Evolutionary conservation across 2,329 filamentous ascomycete genomes (phyloP).

Genomic region (Xylaria sp.): DNA sequence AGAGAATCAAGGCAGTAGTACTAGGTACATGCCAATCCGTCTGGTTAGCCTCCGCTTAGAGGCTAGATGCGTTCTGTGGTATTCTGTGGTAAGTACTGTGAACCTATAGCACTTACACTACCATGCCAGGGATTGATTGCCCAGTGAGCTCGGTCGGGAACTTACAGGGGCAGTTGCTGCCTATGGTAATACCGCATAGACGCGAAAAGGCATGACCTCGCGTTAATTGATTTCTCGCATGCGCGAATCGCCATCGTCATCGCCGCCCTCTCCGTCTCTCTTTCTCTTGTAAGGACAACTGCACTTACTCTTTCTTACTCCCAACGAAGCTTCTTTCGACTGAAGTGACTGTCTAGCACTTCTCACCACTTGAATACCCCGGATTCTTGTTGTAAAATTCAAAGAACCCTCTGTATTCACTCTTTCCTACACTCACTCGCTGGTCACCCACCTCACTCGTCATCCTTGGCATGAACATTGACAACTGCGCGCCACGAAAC

Average conservation of each 20-base stretch:
- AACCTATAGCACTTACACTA: too few relatives aligned
- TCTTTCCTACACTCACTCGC: not conserved
- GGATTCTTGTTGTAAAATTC: not conserved
- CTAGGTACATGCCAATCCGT: too few relatives aligned
- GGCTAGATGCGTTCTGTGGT: too few relatives aligned
- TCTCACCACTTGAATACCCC: too few relatives aligned
- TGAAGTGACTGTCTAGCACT: too few relatives aligned
- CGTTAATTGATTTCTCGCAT: slow-evolving; percentile 31
- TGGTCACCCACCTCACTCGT: not conserved
- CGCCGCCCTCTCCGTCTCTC: not conserved
- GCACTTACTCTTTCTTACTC: not conserved
- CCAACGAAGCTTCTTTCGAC: too few relatives aligned
- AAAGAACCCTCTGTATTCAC: not conserved
- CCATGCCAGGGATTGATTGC: too few relatives aligned
- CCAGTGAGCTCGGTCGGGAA: too few relatives aligned
- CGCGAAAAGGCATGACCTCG: slow-evolving; percentile 31
- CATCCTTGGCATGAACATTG: not conserved
- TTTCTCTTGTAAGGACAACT: not conserved
- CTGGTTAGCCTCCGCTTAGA: too few relatives aligned
- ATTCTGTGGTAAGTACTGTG: too few relatives aligned
- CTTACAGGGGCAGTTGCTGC: not conserved
- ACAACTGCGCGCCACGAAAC: not conserved
- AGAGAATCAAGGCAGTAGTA: too few relatives aligned
- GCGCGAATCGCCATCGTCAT: slow-evolving; percentile 20
- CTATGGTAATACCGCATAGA: not conserved